These are phyloP conservation scores for Haematococcus sp. DNA, from an alignment of 139 green algal species.

Conservation along the genomic window DNA sequence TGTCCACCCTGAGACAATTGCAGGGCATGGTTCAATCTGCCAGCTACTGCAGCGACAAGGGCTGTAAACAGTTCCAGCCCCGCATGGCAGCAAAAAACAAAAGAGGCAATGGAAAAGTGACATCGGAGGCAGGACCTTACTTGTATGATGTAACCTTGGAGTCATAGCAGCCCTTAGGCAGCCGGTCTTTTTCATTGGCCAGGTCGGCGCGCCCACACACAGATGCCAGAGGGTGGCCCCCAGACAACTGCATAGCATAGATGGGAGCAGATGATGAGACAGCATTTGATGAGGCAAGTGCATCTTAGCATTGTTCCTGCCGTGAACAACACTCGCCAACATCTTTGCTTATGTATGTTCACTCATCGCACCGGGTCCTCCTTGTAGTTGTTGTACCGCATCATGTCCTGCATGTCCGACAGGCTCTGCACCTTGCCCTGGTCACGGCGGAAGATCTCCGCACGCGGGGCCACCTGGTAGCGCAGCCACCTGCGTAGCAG, in stretches of 20 bases:
- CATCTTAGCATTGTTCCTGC: no score
- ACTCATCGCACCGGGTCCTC: conserved; percentile 6
- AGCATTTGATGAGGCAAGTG: no score
- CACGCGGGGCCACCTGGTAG: conserved; percentile 53
- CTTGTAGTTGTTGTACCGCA: conserved; percentile 40
- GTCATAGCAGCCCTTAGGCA: conserved; percentile 67
- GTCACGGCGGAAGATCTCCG: conserved; percentile 76
- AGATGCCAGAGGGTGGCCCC: not conserved
- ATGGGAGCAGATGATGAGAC: no score
- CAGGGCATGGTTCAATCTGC: no score
- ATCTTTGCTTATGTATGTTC: no score
- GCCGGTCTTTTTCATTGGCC: not conserved
- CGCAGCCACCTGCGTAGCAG: conserved; percentile 1
- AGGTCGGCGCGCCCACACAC: conserved; percentile 13
- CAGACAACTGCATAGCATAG: conserved; percentile 10
- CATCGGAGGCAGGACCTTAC: no score
- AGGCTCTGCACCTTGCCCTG: conserved; percentile 44
- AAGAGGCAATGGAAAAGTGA: no score
- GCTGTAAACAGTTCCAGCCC: no score
- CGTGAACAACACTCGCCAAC: no score
- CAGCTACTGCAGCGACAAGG: no score
- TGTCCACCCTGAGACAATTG: no score
- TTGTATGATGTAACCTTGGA: conserved; percentile 36
- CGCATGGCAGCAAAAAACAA: no score
- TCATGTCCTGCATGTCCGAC: conserved; percentile 53